Conservation (phyloP, 192 early-diverging fungal species). For the Geosiphon pyriformis region DNA sequence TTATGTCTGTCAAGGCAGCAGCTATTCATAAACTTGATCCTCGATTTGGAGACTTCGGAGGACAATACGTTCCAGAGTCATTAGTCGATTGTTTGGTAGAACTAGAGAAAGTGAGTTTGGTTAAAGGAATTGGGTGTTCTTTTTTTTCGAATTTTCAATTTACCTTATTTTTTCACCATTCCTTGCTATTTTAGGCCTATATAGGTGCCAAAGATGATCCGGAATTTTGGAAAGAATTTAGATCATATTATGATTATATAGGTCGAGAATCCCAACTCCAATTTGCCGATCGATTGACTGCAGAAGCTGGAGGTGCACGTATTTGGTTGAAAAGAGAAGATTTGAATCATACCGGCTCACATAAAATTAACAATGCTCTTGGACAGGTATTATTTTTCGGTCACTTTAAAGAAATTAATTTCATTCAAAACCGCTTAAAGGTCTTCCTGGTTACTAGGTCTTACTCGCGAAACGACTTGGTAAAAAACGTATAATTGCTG, state of each 20-base stretch:
- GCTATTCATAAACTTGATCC: constrained; percentile 55
- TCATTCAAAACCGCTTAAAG: neutral
- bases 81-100: constrained; percentile 90
- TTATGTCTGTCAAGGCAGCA: too few species aligned
- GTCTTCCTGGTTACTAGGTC: constrained; percentile 28
- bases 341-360: constrained; percentile 97
- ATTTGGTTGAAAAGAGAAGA: constrained; percentile 99
- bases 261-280: constrained; percentile 86
- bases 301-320: constrained; percentile 68
- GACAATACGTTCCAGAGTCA: constrained; percentile 97
- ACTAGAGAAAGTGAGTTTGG: constrained; percentile 54
- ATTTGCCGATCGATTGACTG: constrained; percentile 82
- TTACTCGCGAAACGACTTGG: constrained; percentile 91
- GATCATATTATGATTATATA: constrained; percentile 86
- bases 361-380: constrained; percentile 98
- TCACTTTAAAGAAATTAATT: neutral
- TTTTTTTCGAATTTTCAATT: too few species aligned
- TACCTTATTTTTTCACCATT: too few species aligned
- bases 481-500: constrained; percentile 96
- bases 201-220: constrained; percentile 77
- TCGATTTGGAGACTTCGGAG: constrained; percentile 94
- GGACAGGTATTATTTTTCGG: constrained; percentile 68
- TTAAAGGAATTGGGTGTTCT: too few species aligned
- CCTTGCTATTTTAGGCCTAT: constrained; percentile 67
- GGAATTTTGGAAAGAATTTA: constrained; percentile 90